phyloP scores from a whole-genome alignment of 768 basidiomycete genomes.

The Pleurotus salmoneostramineus region DNA sequence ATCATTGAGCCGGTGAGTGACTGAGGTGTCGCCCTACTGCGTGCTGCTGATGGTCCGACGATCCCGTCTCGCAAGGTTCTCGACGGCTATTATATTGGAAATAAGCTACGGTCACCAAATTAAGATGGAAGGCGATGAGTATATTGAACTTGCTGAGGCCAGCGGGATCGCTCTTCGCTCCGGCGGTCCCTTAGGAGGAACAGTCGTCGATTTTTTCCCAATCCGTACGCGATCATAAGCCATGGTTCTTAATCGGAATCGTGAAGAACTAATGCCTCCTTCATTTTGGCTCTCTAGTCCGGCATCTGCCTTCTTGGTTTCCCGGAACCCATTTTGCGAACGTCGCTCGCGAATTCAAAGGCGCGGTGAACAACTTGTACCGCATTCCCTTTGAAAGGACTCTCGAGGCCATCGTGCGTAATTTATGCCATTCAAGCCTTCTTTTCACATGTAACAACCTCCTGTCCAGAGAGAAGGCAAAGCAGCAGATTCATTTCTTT shows the following conservation, averaged over 20 bases:
- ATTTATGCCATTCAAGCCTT: not conserved
- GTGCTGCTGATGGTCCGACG: not conserved
- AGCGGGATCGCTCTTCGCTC: not conserved
- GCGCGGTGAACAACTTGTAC: not conserved
- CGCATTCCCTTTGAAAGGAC: not conserved
- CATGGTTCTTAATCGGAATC: not conserved
- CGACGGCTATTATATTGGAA: slow-evolving; percentile 8
- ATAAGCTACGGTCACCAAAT: slow-evolving; percentile 16
- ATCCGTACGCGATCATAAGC: slow-evolving; percentile 3
- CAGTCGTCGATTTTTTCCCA: slow-evolving; percentile 15
- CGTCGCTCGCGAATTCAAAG: not conserved
- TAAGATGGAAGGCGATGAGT: slow-evolving; percentile 12
- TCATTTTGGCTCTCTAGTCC: not conserved
- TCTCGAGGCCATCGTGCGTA: not conserved
- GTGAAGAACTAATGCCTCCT: not conserved
- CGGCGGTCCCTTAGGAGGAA: slow-evolving; percentile 12
- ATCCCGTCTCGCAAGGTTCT: slow-evolving; percentile 11
- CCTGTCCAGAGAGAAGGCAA: not conserved
- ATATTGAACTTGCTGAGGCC: slow-evolving; percentile 10
- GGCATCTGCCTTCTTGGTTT: slow-evolving; percentile 3
- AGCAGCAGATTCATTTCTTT: not conserved
- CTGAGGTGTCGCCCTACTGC: not conserved
- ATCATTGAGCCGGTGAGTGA: not conserved
- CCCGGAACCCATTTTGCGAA: slow-evolving; percentile 4
- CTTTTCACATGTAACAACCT: not conserved